These are phyloP conservation scores for Cyathus striatus DNA, from an alignment of 768 basidiomycete species.

Conservation along the genomic window DNA sequence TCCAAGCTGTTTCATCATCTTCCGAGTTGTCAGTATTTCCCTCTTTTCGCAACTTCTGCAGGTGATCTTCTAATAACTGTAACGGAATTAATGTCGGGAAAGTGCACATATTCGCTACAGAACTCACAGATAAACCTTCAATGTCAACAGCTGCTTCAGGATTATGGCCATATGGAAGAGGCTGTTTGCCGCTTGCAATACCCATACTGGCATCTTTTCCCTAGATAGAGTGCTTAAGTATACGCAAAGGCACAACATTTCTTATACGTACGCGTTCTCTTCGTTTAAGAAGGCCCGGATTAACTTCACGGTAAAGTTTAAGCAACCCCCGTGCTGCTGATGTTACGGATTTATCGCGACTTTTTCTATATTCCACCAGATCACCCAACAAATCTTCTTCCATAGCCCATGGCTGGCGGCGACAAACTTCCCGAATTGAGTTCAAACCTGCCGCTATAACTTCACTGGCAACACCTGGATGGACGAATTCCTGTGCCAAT, in stretches of 20 bases:
- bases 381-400: slow-evolving; percentile 91
- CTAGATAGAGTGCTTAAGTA: slow-evolving; percentile 26
- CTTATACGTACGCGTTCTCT: slow-evolving; percentile 65
- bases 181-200: slow-evolving; percentile 53
- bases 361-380: slow-evolving; percentile 92
- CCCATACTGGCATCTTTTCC: slow-evolving; percentile 91
- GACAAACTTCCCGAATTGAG: slow-evolving; percentile 90
- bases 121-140: slow-evolving; percentile 81
- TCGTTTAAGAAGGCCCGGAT: slow-evolving; percentile 86
- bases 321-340: slow-evolving; percentile 85
- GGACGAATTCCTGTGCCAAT: slow-evolving; percentile 92
- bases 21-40: slow-evolving; percentile 42
- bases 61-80: slow-evolving; percentile 85
- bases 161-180: slow-evolving; percentile 79
- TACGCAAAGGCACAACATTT: not conserved
- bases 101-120: not conserved
- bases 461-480: slow-evolving; percentile 93
- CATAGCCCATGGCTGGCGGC: slow-evolving; percentile 95
- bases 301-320: slow-evolving; percentile 92
- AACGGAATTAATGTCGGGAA: slow-evolving; percentile 1
- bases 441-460: slow-evolving; percentile 97
- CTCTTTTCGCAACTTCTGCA: slow-evolving; percentile 67
- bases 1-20: slow-evolving; percentile 70
- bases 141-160: slow-evolving; percentile 76
- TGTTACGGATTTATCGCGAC: slow-evolving; percentile 88